Evolutionary conservation across 164 flowering plant genomes (phyloP).

Genomic region (Malania oleifera): DNA sequence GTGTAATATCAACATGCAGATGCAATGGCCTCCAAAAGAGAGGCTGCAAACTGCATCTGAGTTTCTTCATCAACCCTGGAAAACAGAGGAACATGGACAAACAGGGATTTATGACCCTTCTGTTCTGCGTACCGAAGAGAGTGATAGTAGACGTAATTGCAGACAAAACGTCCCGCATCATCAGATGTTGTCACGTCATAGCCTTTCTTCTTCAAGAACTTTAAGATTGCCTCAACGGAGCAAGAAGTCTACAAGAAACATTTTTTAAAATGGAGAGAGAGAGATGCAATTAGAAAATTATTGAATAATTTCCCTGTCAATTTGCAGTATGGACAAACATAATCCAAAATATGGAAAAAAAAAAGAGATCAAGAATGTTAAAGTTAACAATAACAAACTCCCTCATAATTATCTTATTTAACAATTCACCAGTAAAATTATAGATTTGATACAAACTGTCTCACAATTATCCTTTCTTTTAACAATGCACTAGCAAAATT

Average conservation of each 20-base stretch:
- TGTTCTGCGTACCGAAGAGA: slow-evolving; percentile 62
- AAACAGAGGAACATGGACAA: slow-evolving; percentile 68
- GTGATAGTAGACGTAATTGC: slow-evolving; percentile 73
- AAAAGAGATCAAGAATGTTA: too few species aligned
- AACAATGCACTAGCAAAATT: too few species aligned
- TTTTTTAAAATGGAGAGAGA: neutral
- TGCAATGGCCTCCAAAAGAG: slow-evolving; percentile 50
- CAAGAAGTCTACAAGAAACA: slow-evolving; percentile 36
- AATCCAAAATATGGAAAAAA: too few species aligned
- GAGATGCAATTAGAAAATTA: too few species aligned
- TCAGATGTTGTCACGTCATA: slow-evolving; percentile 39
- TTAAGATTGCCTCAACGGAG: slow-evolving; percentile 29
- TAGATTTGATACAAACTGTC: too few species aligned
- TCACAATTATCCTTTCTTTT: too few species aligned
- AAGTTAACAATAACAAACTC: too few species aligned
- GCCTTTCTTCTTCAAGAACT: slow-evolving; percentile 37
- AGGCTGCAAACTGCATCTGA: slow-evolving; percentile 52
- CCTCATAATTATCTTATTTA: too few species aligned
- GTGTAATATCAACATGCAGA: slow-evolving; percentile 24
- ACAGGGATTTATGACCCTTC: slow-evolving; percentile 57
- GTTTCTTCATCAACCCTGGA: slow-evolving; percentile 53
- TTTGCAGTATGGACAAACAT: too few species aligned
- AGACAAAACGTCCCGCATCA: slow-evolving; percentile 69
- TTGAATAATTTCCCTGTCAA: too few species aligned
- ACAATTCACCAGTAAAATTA: too few species aligned